Evolutionary conservation across 192 early-diverging fungal genomes (phyloP).

Genomic region (Entomortierella beljakovae): DNA sequence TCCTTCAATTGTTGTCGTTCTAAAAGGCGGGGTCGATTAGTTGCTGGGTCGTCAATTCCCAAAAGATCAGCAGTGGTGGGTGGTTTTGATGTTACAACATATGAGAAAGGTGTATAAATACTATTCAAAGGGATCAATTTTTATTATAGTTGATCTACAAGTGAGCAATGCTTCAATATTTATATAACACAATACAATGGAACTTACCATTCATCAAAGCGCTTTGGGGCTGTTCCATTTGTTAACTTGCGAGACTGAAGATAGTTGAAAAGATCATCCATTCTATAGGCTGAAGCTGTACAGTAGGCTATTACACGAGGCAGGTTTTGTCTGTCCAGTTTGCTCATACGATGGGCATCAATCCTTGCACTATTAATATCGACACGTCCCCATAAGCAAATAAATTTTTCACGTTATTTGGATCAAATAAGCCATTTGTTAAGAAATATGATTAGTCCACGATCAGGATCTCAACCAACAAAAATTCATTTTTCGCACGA

Average conservation of each 20-base stretch:
- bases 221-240: slow-evolving; percentile 77
- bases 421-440: too few relatives aligned
- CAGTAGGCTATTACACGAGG: slow-evolving; percentile 89
- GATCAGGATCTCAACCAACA: slow-evolving; percentile 57
- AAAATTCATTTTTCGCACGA: background rate
- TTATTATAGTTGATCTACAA: background rate
- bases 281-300: slow-evolving; percentile 81
- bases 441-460: slow-evolving; percentile 1
- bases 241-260: slow-evolving; percentile 71
- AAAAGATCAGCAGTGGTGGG: slow-evolving; percentile 57
- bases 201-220: slow-evolving; percentile 84
- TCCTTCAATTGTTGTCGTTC: slow-evolving; percentile 28
- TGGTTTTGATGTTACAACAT: slow-evolving; percentile 53
- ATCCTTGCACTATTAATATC: slow-evolving; percentile 52
- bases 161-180: background rate
- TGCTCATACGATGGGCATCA: slow-evolving; percentile 81
- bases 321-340: slow-evolving; percentile 76
- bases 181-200: background rate
- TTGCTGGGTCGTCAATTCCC: slow-evolving; percentile 34
- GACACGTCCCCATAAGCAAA: background rate
- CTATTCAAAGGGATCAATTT: slow-evolving; percentile 29
- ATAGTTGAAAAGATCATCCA: slow-evolving; percentile 82
- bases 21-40: slow-evolving; percentile 25
- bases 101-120: slow-evolving; percentile 67
- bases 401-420: background rate